Evolutionary conservation across 768 basidiomycete genomes (phyloP).

Genomic region (Sporobolomyces pararoseus): DNA sequence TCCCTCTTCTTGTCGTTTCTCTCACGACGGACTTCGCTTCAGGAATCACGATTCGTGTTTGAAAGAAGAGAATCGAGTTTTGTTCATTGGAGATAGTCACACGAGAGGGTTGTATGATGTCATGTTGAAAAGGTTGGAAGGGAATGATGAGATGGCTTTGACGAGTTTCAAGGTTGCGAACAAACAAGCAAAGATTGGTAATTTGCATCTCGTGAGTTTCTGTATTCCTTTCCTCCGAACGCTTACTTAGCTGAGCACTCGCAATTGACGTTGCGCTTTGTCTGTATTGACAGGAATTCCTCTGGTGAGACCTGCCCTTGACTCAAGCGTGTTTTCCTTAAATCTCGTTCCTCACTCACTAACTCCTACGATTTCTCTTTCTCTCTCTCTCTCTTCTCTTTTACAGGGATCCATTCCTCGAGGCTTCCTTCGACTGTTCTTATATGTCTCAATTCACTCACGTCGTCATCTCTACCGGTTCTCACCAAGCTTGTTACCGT

Average conservation of each 20-base stretch:
- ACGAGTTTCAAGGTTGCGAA: constrained; percentile 15
- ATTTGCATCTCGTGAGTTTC: constrained; percentile 17
- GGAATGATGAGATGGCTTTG: constrained; percentile 23
- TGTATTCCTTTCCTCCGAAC: background rate
- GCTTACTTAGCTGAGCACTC: no score
- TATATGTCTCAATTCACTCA: constrained; percentile 18
- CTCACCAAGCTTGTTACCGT: constrained; percentile 25
- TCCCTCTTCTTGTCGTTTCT: background rate
- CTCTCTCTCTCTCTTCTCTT: background rate
- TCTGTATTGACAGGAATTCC: background rate
- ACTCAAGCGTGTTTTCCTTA: background rate
- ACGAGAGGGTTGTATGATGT: constrained; percentile 19
- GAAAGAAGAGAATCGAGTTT: background rate
- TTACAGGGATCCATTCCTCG: constrained; percentile 22
- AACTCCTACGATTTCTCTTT: no score
- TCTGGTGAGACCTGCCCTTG: background rate
- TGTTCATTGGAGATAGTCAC: constrained; percentile 29
- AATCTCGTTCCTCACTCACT: background rate
- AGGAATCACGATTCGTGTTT: constrained; percentile 18
- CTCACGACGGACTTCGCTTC: constrained; percentile 28
- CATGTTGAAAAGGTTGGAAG: constrained; percentile 12
- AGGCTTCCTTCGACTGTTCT: constrained; percentile 5
- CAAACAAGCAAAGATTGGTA: constrained; percentile 1
- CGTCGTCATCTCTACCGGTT: constrained; percentile 20
- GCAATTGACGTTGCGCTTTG: no score